A percentile compares a stretch with the other conserved stretches of the same genome.
Evolutionary conservation across 2,329 filamentous ascomycete genomes (phyloP).

Genomic region (Ophioceras dolichostomum): DNA sequence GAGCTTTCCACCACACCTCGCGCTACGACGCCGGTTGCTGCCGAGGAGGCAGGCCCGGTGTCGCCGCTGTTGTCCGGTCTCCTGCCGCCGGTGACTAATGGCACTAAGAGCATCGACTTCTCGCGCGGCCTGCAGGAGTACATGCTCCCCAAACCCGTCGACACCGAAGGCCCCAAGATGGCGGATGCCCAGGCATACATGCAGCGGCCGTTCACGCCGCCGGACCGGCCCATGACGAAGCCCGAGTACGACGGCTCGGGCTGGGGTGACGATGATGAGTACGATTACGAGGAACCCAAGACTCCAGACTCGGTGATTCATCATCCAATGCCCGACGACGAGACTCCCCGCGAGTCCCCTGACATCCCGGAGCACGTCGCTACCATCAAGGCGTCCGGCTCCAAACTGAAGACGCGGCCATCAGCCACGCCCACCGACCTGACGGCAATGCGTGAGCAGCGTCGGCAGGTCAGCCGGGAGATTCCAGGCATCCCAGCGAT

Average conservation of each 20-base stretch:
- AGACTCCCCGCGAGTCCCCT: slow-evolving; percentile 37
- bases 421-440: slow-evolving; percentile 82
- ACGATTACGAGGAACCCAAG: slow-evolving; percentile 48
- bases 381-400: slow-evolving; percentile 80
- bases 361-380: slow-evolving; percentile 70
- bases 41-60: no score
- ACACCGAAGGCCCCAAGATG: slow-evolving; percentile 21
- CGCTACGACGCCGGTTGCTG: slow-evolving; percentile 23
- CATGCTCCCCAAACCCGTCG: slow-evolving; percentile 29
- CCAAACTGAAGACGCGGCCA: slow-evolving; percentile 76
- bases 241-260: slow-evolving; percentile 52
- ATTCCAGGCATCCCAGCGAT: slow-evolving; percentile 47
- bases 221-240: slow-evolving; percentile 38
- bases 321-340: slow-evolving; percentile 45
- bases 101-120: slow-evolving; percentile 22
- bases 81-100: slow-evolving; percentile 12
- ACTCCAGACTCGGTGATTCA: slow-evolving; percentile 89
- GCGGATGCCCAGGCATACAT: slow-evolving; percentile 21
- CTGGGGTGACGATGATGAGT: slow-evolving; percentile 44
- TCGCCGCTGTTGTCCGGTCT: not conserved
- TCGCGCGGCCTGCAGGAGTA: slow-evolving; percentile 31
- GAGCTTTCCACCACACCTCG: slow-evolving; percentile 42
- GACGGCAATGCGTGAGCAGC: slow-evolving; percentile 71
- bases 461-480: slow-evolving; percentile 74
- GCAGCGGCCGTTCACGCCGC: slow-evolving; percentile 38